Evolutionary conservation across 225 moss, liverwort and hornwort genomes (phyloP).

Genomic region (Marchantia polymorpha): DNA sequence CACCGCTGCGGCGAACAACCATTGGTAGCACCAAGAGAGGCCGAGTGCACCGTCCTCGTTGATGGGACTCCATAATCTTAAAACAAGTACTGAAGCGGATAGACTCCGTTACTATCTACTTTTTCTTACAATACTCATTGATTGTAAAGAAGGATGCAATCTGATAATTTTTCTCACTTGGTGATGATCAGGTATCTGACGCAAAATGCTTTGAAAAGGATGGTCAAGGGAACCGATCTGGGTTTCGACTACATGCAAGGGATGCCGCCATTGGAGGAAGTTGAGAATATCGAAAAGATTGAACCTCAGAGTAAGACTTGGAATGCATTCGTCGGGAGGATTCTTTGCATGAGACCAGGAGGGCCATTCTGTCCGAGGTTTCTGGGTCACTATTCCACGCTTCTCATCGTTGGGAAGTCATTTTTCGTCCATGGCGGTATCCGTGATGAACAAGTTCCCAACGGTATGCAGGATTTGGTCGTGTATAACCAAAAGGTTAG

Average conservation of each 20-base stretch:
- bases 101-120: no score
- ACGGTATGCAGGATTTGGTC: neutral
- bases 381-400: slow-evolving; percentile 5
- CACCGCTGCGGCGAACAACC: neutral
- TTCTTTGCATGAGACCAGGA: slow-evolving; percentile 28
- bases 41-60: no score
- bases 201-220: neutral
- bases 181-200: neutral
- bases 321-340: neutral
- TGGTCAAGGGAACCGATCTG: neutral
- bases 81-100: no score
- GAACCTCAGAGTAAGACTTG: neutral
- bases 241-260: neutral
- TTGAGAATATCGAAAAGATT: neutral
- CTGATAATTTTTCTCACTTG: neutral
- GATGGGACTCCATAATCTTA: no score
- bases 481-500: slow-evolving; percentile 5
- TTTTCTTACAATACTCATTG: no score
- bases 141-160: no score
- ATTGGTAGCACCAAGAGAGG: neutral
- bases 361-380: slow-evolving; percentile 24
- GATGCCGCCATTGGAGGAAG: neutral
- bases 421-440: slow-evolving; percentile 35
- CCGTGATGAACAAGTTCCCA: neutral
- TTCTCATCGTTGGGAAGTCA: slow-evolving; percentile 24